These are phyloP conservation scores for Sorghum bicolor DNA, from an alignment of 176 grass and related monocot genomes.

Conservation along the genomic window DNA sequence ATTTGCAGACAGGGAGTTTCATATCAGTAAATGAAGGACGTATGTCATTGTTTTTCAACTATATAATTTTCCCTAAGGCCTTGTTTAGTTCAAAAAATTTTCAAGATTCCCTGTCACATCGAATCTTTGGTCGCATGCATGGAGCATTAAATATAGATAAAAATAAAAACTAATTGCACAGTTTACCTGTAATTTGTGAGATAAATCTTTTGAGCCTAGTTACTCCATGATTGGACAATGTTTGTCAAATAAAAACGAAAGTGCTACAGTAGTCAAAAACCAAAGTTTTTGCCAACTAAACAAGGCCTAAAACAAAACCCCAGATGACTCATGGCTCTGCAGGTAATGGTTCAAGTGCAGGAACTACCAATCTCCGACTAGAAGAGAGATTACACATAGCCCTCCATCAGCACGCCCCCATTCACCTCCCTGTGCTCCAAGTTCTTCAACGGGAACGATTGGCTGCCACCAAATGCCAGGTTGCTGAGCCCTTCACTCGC, in stretches of 20 bases:
- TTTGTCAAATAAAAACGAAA: too few species aligned
- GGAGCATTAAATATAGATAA: too few species aligned
- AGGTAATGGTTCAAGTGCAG: background rate
- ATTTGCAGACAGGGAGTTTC: background rate
- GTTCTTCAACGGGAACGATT: conserved; percentile 53
- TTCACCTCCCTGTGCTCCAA: conserved; percentile 41
- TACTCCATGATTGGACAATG: too few species aligned
- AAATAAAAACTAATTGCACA: too few species aligned
- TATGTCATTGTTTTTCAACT: background rate
- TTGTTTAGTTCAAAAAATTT: too few species aligned
- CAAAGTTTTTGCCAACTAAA: too few species aligned
- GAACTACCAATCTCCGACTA: background rate
- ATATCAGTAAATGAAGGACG: background rate
- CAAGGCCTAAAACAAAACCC: background rate
- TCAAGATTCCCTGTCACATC: too few species aligned
- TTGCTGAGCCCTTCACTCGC: conserved; percentile 15
- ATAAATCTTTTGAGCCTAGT: too few species aligned
- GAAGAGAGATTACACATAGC: conserved; percentile 45
- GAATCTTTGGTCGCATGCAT: too few species aligned
- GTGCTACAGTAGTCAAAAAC: too few species aligned
- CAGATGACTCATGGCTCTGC: background rate
- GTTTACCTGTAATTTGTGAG: too few species aligned
- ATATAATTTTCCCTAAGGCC: too few species aligned
- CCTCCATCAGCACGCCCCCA: conserved; percentile 60
- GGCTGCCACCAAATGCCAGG: conserved; percentile 44